Evolutionary conservation across 2,329 filamentous ascomycete species (phyloP), one percentile per base, ranked within the genome.

Genomic region (Aspergillus sp.): DNA sequence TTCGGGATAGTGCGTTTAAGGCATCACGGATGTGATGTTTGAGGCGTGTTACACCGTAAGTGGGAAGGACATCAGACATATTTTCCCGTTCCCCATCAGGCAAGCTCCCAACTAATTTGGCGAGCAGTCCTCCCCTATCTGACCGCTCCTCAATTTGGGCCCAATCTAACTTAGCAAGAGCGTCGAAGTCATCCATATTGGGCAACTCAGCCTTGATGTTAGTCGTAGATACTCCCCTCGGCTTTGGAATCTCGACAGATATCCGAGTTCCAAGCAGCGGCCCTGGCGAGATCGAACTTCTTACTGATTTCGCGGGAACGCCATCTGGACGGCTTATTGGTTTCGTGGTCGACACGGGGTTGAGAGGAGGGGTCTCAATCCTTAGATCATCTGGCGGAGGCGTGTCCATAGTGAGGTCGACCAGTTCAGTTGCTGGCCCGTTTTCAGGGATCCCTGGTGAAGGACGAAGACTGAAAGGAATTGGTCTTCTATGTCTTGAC

Each of bases 111-210:
- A 64, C 51, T 30, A 64, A 48, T 47, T 65, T 68, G 3, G 59
- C 60, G 35, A 71, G 50, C 26, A 69, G 49, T 26, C 55, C 54
- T 12, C 52, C 50, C 4, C 72, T 61, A 50, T 78, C 73, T 6
- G 50, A 39, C 2, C 61, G 57, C 6, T 63, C 59, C 34, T 66
- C 54, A 3, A 78, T 57, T 1, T 63, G 46, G 3, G 51, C 45
- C 61, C 65, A 72, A 4, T 49, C 46, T 60, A 70, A 66, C 3
- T 29, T 45, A 7, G 51, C 42, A 10, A 72, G 60, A 1, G 57
- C 60, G 6, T 49, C 45, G 12, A 62, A 49, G 48, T 65, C 59
- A 32, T 56, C 41, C 29, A 57, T 28, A 7, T 54, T 47, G 29
- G 57, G 55, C 7, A 57, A 44, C 10, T 40, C 29, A n/a, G 29